Evolutionary conservation across 2,329 filamentous ascomycete genomes (phyloP), one percentile per base, ranked within the genome.

Genomic region (Colletotrichum sp.): DNA sequence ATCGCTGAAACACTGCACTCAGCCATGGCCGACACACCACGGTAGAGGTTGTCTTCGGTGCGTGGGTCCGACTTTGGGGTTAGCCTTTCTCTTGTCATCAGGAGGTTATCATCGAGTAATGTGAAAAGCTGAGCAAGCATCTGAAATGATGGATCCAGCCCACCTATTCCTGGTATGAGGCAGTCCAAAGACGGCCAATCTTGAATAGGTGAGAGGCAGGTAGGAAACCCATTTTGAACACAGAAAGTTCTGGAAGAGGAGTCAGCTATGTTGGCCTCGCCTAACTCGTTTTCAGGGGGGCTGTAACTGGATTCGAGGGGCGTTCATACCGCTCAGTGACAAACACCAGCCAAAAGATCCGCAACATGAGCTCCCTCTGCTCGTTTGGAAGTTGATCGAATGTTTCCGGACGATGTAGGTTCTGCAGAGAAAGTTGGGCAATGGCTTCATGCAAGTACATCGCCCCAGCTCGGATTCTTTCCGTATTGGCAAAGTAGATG

Each of bases 401-500:
- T 13, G 43, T 52, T 52, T 52, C 43, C 3, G 43, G 43, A 52
- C 43, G 43, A 13, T 52, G 43, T 13, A 52, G 43, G 43, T 22
- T 52, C n/a, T 52, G 43, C 0, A 52, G 6, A 52, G 43, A 52
- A 22, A 60, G 56, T n/a, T 60, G 56, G 6, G 56, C 56, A 28
- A 60, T 60, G 7, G 56, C 56, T 32, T 60, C 56, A 32, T 60
- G 56, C 56, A 60, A 32, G 16, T 60, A 60, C 25, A 60, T 32
- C 3, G 56, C 56, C 27, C 56, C 56, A 32, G 56, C 27, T 28
- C 79, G 74, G n/a, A 81, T 32, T 32, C 81, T 82, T n/a, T 78
- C 74, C 10, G 80, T 78, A 10, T 82, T 82, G 36, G 80, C 78
- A 36, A 79, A 81, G 58, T 82, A 82, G 22, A 82, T 74, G 56